A percentile compares a stretch with the other conserved stretches of the same genome.
phyloP scores from a whole-genome alignment of 129 eudicot species.

The Pseudognaphalium luteoalbum region DNA sequence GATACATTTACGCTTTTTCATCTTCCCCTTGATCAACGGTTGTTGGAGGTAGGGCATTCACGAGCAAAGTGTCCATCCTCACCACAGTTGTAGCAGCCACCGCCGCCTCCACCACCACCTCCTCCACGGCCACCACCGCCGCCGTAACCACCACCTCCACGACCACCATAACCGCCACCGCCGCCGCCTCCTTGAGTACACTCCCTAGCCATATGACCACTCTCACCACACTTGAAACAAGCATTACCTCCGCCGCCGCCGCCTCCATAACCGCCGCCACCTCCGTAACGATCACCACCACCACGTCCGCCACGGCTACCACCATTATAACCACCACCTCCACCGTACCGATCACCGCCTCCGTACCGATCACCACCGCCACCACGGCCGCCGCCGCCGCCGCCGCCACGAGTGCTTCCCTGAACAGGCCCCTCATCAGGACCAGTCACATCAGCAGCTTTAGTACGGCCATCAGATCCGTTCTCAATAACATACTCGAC shows the following conservation, averaged over 20 bases:
- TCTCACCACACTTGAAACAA: constrained; percentile 30
- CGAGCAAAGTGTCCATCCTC: constrained; percentile 69
- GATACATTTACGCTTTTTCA: neutral
- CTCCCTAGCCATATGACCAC: constrained; percentile 48
- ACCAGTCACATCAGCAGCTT: constrained; percentile 48
- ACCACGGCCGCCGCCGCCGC: constrained; percentile 9
- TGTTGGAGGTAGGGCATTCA: constrained; percentile 52
- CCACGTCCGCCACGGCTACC: constrained; percentile 17
- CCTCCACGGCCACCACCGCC: constrained; percentile 32
- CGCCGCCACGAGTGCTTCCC: constrained; percentile 35
- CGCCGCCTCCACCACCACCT: constrained; percentile 50
- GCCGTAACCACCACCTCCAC: constrained; percentile 23
- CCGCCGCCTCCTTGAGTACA: constrained; percentile 44
- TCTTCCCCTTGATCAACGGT: neutral
- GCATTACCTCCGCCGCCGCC: constrained; percentile 30
- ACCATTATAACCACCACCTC: constrained; percentile 23
- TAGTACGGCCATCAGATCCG: constrained; percentile 64
- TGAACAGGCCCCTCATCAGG: constrained; percentile 14
- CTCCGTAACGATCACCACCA: constrained; percentile 11
- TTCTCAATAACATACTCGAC: constrained; percentile 62
- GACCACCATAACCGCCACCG: constrained; percentile 41
- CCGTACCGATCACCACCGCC: neutral
- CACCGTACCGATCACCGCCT: neutral
- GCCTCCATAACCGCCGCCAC: neutral
- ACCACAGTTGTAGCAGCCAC: constrained; percentile 66